Evolutionary conservation across 257 asterid genomes (phyloP), one percentile per base, ranked within the genome.

Genomic region (Solanum lycopersicoides): DNA sequence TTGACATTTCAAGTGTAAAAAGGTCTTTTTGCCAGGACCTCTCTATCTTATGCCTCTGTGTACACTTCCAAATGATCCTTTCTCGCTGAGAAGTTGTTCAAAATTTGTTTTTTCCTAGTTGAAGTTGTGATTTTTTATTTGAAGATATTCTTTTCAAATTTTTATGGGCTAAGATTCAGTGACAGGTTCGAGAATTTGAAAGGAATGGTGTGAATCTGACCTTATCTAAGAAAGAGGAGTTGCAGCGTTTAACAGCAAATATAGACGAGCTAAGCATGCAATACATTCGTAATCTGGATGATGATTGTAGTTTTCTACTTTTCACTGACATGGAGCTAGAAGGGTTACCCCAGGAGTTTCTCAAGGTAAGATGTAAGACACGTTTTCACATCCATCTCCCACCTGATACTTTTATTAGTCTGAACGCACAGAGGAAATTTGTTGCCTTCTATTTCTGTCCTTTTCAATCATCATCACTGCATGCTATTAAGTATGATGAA

Each of bases 161-260:
- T 91, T 92, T 90, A 91, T 88, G 88, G 72, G 88, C 89, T 86
- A 89, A 90, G 87, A 87, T 93, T 90, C 93, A 94, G 96, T 97
- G 98, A 97, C 99, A 97, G 99, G 95, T 97, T 93, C 92, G 90
- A 91, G 99, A 97, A 87, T 97, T 95, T 92, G 99, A 95, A 91
- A 92, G 97, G 92, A 95, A 94, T 85, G 99, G 99, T 65, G 89
- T 95, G 89, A 92, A 94, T 91, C 96, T 97, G 71, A 93, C 98
- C 68, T 92, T 94, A 88, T 92, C 96, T 72, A 95, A 97, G 94
- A 95, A 95, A 91, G 96, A 92, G 87, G 99, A 95, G 87, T 92
- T 94, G 91, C 94, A 95, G 90, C 98, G 98, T 83, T 87, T 95
- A 92, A 93, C 88, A 91, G 87, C 86, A 87, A 95, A 94, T 88